Conservation (phyloP, 176 grass and related monocot genomes). For the Raddia distichophylla region DNA sequence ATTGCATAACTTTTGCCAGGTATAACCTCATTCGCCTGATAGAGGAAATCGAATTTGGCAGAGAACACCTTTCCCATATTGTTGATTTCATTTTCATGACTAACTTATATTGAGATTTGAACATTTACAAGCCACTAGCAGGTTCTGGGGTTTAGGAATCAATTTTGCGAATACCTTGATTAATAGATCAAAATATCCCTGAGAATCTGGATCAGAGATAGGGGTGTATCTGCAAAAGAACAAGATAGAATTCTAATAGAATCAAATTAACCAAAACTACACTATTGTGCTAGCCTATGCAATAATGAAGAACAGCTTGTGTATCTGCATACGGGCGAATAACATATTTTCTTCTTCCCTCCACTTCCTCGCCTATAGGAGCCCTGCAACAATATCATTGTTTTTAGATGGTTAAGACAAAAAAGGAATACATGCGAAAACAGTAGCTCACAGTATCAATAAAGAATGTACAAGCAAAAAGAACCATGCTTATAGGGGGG, state of each 20-base stretch:
- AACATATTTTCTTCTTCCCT: slow-evolving; percentile 87
- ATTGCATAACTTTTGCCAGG: neutral
- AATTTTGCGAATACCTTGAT: slow-evolving; percentile 73
- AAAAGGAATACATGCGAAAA: slow-evolving; percentile 17
- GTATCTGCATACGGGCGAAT: slow-evolving; percentile 80
- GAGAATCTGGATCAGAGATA: slow-evolving; percentile 86
- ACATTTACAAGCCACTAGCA: neutral
- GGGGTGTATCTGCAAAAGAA: slow-evolving; percentile 77
- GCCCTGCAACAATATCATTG: slow-evolving; percentile 59
- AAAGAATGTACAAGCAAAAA: neutral
- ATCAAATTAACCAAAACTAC: slow-evolving; percentile 17
- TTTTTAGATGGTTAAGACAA: slow-evolving; percentile 15
- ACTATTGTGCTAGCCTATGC: neutral
- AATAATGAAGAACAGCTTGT: neutral
- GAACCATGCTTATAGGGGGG: neutral
- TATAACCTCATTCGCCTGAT: neutral
- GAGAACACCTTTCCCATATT: neutral
- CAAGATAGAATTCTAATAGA: slow-evolving; percentile 21
- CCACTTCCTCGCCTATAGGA: slow-evolving; percentile 81
- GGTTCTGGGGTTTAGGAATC: slow-evolving; percentile 3
- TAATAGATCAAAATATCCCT: slow-evolving; percentile 91
- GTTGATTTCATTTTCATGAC: neutral
- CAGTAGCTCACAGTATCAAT: slow-evolving; percentile 9
- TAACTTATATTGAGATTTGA: neutral
- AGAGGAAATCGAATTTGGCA: slow-evolving; percentile 27